phyloP scores from a whole-genome alignment of 1,284 basidiomycete genomes.

The Ceratobasidium sp. region DNA sequence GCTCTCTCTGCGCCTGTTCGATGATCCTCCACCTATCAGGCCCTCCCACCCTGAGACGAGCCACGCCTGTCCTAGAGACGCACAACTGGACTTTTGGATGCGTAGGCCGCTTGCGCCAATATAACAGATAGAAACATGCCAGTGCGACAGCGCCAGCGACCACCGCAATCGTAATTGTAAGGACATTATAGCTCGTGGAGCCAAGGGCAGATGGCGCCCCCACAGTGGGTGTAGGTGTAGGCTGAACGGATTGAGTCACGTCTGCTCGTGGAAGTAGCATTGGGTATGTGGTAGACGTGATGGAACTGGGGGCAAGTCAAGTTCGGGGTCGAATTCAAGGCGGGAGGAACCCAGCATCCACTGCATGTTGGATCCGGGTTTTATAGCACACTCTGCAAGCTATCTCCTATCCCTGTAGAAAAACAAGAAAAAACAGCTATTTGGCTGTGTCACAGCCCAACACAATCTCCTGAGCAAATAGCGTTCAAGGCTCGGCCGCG shows the following conservation, averaged over 20 bases:
- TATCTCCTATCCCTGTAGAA: slow-evolving; percentile 3
- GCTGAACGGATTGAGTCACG: background rate
- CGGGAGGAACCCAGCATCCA: background rate
- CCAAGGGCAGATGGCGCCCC: background rate
- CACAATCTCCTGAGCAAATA: slow-evolving; percentile 27
- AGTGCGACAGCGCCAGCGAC: background rate
- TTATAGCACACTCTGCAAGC: slow-evolving; percentile 20
- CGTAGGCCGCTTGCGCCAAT: slow-evolving; percentile 30
- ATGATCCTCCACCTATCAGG: slow-evolving; percentile 29
- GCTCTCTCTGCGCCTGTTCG: slow-evolving; percentile 24
- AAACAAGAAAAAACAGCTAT: background rate
- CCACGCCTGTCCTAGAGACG: slow-evolving; percentile 34
- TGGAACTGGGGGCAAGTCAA: too few species aligned
- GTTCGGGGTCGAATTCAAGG: background rate
- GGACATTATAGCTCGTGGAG: slow-evolving; percentile 10
- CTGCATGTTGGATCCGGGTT: background rate
- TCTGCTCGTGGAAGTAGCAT: slow-evolving; percentile 33
- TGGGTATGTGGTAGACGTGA: background rate
- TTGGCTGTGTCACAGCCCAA: slow-evolving; percentile 1
- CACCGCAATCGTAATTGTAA: slow-evolving; percentile 14
- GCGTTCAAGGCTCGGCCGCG: slow-evolving; percentile 31
- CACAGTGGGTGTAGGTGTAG: slow-evolving; percentile 1
- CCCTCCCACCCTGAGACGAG: background rate
- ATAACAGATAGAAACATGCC: slow-evolving; percentile 24
- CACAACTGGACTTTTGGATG: slow-evolving; percentile 5